Conservation (phyloP, 148 eudicot genomes). For the Vaccinium vitisidaea region DNA sequence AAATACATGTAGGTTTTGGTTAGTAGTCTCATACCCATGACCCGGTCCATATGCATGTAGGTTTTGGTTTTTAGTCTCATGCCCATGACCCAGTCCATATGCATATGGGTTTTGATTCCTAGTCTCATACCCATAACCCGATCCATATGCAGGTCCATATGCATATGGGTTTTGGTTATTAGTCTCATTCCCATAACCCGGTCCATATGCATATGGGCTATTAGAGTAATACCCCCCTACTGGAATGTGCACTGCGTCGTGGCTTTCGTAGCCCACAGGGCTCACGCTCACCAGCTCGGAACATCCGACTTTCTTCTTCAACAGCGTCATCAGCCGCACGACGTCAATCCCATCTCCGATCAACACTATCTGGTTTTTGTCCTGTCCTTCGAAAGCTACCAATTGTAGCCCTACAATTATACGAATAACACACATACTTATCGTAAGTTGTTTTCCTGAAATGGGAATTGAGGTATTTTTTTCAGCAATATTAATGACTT, state of each 20-base stretch:
- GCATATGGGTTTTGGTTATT: too few species aligned
- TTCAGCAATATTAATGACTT: too few species aligned
- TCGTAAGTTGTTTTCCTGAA: too few species aligned
- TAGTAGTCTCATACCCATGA: not conserved
- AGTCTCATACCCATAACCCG: too few species aligned
- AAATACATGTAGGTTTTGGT: not conserved
- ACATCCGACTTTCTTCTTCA: not conserved
- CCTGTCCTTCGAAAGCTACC: not conserved
- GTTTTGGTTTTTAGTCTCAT: too few species aligned
- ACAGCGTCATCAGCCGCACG: not conserved
- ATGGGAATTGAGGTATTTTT: too few species aligned
- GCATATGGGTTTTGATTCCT: too few species aligned
- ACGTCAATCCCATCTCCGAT: not conserved
- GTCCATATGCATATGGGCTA: not conserved
- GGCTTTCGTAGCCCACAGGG: not conserved
- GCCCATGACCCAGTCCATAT: too few species aligned
- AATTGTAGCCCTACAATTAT: not conserved
- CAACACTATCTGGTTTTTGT: not conserved
- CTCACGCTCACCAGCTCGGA: slow-evolving; percentile 19
- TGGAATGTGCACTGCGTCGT: not conserved
- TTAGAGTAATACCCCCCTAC: too few species aligned
- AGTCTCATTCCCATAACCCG: not conserved
- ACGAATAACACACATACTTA: too few species aligned
- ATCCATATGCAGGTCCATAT: too few species aligned
- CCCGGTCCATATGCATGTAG: not conserved